phyloP scores from a whole-genome alignment of 2,329 filamentous ascomycete genomes.

The Apiospora koreana region DNA sequence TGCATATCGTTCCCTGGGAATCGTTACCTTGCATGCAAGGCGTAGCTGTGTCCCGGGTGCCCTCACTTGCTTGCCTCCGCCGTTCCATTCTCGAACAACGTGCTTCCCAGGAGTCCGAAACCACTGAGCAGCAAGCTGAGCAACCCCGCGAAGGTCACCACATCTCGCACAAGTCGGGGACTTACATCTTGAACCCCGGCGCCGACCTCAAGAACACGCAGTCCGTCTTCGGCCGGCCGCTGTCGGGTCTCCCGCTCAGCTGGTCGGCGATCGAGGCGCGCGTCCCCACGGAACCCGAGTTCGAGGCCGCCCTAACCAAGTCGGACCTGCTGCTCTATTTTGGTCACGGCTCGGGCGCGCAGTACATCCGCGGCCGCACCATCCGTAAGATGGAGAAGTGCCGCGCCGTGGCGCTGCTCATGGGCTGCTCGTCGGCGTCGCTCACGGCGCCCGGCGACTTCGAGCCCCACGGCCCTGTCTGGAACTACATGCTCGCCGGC shows the following conservation, averaged over 20 bases:
- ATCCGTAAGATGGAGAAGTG: slow-evolving; percentile 78
- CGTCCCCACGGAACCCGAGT: slow-evolving; percentile 75
- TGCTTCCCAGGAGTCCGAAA: slow-evolving; percentile 14
- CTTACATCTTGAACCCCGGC: slow-evolving; percentile 88
- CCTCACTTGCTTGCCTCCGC: slow-evolving; percentile 80
- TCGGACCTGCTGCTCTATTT: slow-evolving; percentile 87
- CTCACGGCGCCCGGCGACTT: slow-evolving; percentile 82
- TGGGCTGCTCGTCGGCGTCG: slow-evolving; percentile 89
- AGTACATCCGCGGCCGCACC: slow-evolving; percentile 86
- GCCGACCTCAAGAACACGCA: slow-evolving; percentile 83
- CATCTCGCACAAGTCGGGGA: slow-evolving; percentile 57
- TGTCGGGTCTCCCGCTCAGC: slow-evolving; percentile 65
- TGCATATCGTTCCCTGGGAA: slow-evolving; percentile 95
- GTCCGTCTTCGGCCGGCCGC: slow-evolving; percentile 66
- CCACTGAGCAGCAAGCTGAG: slow-evolving; percentile 22
- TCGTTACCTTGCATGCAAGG: slow-evolving; percentile 83
- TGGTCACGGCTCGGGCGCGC: slow-evolving; percentile 90
- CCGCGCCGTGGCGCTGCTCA: slow-evolving; percentile 77
- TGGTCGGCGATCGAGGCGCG: slow-evolving; percentile 73
- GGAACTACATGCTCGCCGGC: slow-evolving; percentile 89
- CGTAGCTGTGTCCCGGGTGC: slow-evolving; percentile 81
- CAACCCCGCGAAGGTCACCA: slow-evolving; percentile 50
- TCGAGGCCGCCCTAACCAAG: slow-evolving; percentile 65
- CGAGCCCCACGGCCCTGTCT: slow-evolving; percentile 85
- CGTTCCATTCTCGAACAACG: slow-evolving; percentile 66